Percentiles rank a stretch among this genome's conserved stretches.
These are phyloP conservation scores for Rhizoctonia solani DNA, from an alignment of 1,284 basidiomycete genomes.

Conservation along the genomic window DNA sequence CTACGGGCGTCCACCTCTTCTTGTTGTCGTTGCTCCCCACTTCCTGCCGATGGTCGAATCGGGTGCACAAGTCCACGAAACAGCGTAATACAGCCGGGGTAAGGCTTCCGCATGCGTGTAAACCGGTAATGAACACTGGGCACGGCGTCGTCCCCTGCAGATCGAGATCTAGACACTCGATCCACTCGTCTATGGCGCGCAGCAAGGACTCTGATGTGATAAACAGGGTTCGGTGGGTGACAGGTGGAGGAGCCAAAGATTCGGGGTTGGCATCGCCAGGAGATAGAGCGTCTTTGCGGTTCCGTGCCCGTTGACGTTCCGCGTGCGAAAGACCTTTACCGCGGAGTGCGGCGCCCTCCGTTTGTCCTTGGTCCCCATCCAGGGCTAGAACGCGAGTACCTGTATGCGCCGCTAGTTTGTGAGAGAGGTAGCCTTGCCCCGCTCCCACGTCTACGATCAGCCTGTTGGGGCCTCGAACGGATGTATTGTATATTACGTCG, in stretches of 20 bases:
- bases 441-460: slow-evolving; percentile 38
- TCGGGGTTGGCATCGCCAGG: neutral
- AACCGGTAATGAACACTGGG: slow-evolving; percentile 34
- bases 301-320: slow-evolving; percentile 18
- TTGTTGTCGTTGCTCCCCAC: neutral
- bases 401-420: slow-evolving; percentile 19
- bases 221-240: slow-evolving; percentile 33
- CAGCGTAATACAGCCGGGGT: slow-evolving; percentile 37
- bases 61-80: slow-evolving; percentile 31
- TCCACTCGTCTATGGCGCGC: slow-evolving; percentile 34
- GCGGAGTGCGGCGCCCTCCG: slow-evolving; percentile 34
- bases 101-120: slow-evolving; percentile 39
- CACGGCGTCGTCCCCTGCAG: neutral
- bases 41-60: neutral
- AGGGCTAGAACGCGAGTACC: slow-evolving; percentile 34
- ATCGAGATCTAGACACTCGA: neutral
- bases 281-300: neutral
- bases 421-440: slow-evolving; percentile 38
- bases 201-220: slow-evolving; percentile 34
- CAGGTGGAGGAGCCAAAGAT: neutral
- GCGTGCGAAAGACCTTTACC: slow-evolving; percentile 31
- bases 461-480: neutral
- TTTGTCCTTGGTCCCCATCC: slow-evolving; percentile 35
- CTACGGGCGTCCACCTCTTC: slow-evolving; percentile 26
- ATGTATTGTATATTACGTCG: neutral